These are phyloP conservation scores for Boletus vermiculosoides DNA, from an alignment of 768 basidiomycete genomes.

Conservation along the genomic window DNA sequence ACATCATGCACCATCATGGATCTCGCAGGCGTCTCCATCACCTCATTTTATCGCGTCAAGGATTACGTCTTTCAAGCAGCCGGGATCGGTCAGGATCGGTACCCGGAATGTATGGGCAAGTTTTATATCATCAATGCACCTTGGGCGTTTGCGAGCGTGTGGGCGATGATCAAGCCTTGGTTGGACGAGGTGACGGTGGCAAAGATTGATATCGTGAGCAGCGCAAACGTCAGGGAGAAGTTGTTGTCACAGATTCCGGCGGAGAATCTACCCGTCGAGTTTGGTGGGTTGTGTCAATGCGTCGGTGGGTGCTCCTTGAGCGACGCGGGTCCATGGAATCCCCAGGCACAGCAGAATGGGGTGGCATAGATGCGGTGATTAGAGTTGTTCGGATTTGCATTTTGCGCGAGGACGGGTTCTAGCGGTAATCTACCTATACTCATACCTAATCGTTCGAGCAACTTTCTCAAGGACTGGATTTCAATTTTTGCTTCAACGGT, in stretches of 20 bases:
- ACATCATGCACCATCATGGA: conserved; percentile 98
- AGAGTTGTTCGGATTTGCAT: not conserved
- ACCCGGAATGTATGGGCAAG: conserved; percentile 94
- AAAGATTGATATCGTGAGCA: conserved; percentile 91
- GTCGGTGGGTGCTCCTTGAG: conserved; percentile 79
- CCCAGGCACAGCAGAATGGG: conserved; percentile 15
- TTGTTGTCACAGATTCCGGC: conserved; percentile 78
- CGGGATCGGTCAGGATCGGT: conserved; percentile 83
- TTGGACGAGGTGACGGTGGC: conserved; percentile 91
- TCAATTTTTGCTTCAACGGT: not conserved
- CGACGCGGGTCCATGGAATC: conserved; percentile 92
- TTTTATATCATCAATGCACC: conserved; percentile 99
- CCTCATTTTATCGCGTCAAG: conserved; percentile 88
- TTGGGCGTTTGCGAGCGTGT: conserved; percentile 87
- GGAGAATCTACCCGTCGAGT: conserved; percentile 81
- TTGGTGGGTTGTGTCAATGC: conserved; percentile 83
- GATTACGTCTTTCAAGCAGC: conserved; percentile 81
- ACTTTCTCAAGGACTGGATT: conserved; percentile 10
- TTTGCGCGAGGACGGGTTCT: not conserved
- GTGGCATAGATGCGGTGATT: conserved; percentile 18
- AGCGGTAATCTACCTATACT: conserved; percentile 30
- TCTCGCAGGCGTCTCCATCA: conserved; percentile 65
- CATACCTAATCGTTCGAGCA: conserved; percentile 32
- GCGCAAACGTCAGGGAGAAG: conserved; percentile 61
- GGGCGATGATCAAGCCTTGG: conserved; percentile 89